Conservation (phyloP, 139 green algal genomes). For the Auxenochlorella pyrenoidosa region DNA sequence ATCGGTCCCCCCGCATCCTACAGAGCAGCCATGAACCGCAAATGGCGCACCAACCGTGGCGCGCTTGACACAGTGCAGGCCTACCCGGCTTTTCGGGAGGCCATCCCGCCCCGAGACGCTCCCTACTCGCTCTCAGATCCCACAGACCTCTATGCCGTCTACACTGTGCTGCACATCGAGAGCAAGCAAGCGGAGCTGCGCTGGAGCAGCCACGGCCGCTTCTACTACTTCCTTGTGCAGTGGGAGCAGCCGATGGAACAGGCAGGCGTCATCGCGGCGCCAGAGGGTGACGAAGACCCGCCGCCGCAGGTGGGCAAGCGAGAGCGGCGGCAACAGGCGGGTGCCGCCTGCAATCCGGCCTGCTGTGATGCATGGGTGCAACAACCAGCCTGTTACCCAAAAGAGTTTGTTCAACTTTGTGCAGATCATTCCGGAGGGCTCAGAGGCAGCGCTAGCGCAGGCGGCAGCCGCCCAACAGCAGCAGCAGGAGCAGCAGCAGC, state of each 20-base stretch:
- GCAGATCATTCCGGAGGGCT: slow-evolving; percentile 23
- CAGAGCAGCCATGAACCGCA: slow-evolving; percentile 44
- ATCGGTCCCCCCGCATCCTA: no score
- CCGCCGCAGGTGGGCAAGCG: slow-evolving; percentile 4
- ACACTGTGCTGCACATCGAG: slow-evolving; percentile 57
- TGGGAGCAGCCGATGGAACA: slow-evolving; percentile 1
- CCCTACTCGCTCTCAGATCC: slow-evolving; percentile 18
- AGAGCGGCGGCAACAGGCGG: background rate
- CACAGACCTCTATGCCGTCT: slow-evolving; percentile 52
- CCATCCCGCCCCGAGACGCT: slow-evolving; percentile 10
- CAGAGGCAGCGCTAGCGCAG: slow-evolving; percentile 17
- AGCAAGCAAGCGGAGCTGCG: slow-evolving; percentile 39
- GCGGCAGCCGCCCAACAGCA: background rate
- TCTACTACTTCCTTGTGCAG: slow-evolving; percentile 44
- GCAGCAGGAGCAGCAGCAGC: slow-evolving; percentile 13
- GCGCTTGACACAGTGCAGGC: slow-evolving; percentile 38
- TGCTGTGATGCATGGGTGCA: no score
- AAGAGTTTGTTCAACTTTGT: background rate
- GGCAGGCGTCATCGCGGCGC: background rate
- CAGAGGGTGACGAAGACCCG: slow-evolving; percentile 48
- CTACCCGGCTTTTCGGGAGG: slow-evolving; percentile 20
- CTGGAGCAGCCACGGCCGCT: slow-evolving; percentile 34
- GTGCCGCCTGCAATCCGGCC: no score
- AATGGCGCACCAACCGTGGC: slow-evolving; percentile 48
- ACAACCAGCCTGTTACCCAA: background rate